These are phyloP conservation scores for Penicillium griseofulvum DNA, from an alignment of 2,329 filamentous ascomycete genomes.

Conservation along the genomic window DNA sequence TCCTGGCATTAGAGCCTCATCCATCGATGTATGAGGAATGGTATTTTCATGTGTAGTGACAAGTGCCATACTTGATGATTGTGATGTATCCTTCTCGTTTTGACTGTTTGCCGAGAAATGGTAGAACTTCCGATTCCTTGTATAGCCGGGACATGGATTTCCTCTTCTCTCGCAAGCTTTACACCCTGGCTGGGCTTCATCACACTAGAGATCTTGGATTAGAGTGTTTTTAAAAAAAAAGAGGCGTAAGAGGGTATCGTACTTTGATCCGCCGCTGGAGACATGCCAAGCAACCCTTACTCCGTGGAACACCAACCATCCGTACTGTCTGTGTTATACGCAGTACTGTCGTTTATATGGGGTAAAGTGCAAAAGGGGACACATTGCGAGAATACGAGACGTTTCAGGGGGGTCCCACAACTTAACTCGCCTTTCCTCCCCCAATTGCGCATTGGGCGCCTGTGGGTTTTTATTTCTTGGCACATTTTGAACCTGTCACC, in stretches of 20 bases:
- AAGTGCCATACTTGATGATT: neutral
- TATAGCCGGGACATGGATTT: conserved; percentile 19
- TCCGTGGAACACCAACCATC: conserved; percentile 25
- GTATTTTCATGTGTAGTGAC: neutral
- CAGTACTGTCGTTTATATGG: neutral
- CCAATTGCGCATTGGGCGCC: neutral
- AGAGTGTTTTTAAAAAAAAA: neutral
- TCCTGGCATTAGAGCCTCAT: conserved; percentile 10
- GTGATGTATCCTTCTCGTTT: neutral
- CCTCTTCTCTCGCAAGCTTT: conserved; percentile 14
- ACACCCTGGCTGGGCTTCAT: conserved; percentile 23
- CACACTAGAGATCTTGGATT: conserved; percentile 14
- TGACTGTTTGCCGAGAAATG: conserved; percentile 1
- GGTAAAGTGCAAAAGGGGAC: neutral
- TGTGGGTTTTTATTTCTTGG: too few relatives aligned
- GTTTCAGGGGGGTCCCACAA: neutral
- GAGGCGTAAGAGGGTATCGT: neutral
- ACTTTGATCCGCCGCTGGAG: conserved; percentile 25
- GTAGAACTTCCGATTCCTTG: conserved; percentile 18
- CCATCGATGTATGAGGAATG: conserved; percentile 7
- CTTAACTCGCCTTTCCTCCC: neutral
- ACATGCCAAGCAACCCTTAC: conserved; percentile 23
- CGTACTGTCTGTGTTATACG: neutral
- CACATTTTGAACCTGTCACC: too few relatives aligned
- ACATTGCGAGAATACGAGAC: conserved; percentile 7